These are phyloP conservation scores for Penicillium sumatraense DNA, from an alignment of 2,329 filamentous ascomycete genomes.

Conservation along the genomic window DNA sequence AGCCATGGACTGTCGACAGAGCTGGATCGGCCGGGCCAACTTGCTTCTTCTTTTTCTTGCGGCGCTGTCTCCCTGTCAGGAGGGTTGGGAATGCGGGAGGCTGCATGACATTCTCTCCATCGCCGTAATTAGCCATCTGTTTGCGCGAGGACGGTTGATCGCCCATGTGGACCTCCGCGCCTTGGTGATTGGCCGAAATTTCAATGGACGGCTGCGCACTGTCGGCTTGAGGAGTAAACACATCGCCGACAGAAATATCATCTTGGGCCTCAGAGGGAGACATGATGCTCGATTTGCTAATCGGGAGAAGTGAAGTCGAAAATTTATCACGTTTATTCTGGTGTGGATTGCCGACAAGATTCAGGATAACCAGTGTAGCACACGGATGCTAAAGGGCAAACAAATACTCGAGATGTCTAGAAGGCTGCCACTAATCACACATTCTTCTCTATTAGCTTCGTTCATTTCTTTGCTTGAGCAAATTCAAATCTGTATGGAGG, in stretches of 20 bases:
- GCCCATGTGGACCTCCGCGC: slow-evolving; percentile 34
- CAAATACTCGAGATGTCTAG: slow-evolving; percentile 19
- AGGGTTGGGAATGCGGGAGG: slow-evolving; percentile 32
- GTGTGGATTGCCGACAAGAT: slow-evolving; percentile 5
- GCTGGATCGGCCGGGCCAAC: slow-evolving; percentile 32
- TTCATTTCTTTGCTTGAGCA: neutral
- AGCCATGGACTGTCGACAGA: slow-evolving; percentile 49
- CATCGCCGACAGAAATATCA: slow-evolving; percentile 44
- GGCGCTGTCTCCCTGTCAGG: slow-evolving; percentile 35
- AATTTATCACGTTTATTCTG: neutral
- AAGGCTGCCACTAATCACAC: slow-evolving; percentile 15
- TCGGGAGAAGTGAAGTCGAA: neutral
- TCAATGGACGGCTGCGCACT: slow-evolving; percentile 31
- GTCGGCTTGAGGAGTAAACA: slow-evolving; percentile 45
- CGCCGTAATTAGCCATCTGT: slow-evolving; percentile 13
- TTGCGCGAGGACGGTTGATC: slow-evolving; percentile 30
- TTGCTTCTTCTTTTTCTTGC: slow-evolving; percentile 48
- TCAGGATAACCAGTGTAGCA: slow-evolving; percentile 10
- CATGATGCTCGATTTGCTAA: slow-evolving; percentile 20
- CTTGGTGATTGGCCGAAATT: slow-evolving; percentile 25
- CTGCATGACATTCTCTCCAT: slow-evolving; percentile 31
- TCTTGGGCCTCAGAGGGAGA: slow-evolving; percentile 32
- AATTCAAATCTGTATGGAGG: slow-evolving; percentile 17
- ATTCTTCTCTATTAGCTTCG: slow-evolving; percentile 16
- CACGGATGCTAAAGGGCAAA: slow-evolving; percentile 14